Percentiles rank a stretch among this genome's conserved stretches.
Evolutionary conservation across 2,329 filamentous ascomycete species (phyloP).

Genomic region (Cladophialophora chaetospira): DNA sequence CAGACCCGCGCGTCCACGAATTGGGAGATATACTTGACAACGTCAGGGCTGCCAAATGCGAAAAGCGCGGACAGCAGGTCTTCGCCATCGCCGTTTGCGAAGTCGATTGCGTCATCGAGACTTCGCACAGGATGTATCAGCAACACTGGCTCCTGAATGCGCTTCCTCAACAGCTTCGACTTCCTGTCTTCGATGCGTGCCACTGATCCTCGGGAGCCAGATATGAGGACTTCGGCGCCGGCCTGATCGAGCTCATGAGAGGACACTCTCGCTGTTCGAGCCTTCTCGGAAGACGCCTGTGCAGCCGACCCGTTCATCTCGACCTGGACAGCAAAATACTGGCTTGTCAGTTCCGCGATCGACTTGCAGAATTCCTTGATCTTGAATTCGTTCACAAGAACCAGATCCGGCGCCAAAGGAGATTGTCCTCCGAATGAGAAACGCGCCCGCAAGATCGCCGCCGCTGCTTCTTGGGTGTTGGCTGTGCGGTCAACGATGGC

Average conservation of each 20-base stretch:
- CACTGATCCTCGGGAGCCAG: not conserved
- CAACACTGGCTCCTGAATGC: slow-evolving; percentile 41
- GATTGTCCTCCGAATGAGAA: slow-evolving; percentile 59
- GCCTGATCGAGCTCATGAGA: slow-evolving; percentile 4
- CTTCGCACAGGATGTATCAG: slow-evolving; percentile 51
- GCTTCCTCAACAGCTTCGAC: not conserved
- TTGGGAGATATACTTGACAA: slow-evolving; percentile 37
- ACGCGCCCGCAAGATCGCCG: slow-evolving; percentile 55
- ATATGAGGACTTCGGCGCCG: slow-evolving; percentile 1
- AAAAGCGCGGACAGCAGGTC: slow-evolving; percentile 51
- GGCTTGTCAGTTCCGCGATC: not conserved
- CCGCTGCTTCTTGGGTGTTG: slow-evolving; percentile 56
- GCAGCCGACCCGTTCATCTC: not conserved
- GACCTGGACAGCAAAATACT: not conserved
- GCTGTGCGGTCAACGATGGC: slow-evolving; percentile 65
- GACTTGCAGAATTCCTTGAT: not conserved
- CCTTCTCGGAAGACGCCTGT: not conserved
- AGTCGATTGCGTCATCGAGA: slow-evolving; percentile 58
- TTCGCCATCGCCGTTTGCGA: slow-evolving; percentile 9
- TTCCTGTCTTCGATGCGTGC: not conserved
- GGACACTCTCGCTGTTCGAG: not conserved
- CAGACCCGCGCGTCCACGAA: slow-evolving; percentile 54
- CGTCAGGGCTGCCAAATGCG: slow-evolving; percentile 51
- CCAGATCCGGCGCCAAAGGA: slow-evolving; percentile 62
- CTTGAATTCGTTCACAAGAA: slow-evolving; percentile 64